Base-by-base conservation (phyloP, 1,284 basidiomycete genomes). In the Moniliella sp. region DNA sequence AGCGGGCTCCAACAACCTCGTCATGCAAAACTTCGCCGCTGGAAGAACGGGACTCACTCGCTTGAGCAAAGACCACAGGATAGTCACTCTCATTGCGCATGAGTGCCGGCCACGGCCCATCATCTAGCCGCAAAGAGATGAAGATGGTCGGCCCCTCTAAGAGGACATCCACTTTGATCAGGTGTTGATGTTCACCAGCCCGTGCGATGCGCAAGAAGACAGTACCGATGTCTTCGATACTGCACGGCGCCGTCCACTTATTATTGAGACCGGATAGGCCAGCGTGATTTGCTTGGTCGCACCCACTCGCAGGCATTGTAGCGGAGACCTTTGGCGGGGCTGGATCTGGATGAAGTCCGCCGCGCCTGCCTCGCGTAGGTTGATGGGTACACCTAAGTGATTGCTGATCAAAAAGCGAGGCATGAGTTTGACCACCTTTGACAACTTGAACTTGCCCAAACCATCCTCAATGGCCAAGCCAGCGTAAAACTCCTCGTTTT, bases 381-480 rank as follows among this genome's bases (percentile, higher is more conserved):
- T 72, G 27, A 99, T 67, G 1, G 74, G 49, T 34, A 73, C 70
- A 3, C 65, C 51, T 19, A 83, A 69, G 42, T 73, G 69, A 64
- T 94, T 99, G 61, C 77, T 78, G 51, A 97, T 64, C 40, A 94
- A 65, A 66, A 88, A 97, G 16, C 88, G 73, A 9, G 91, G 91
- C 4, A 78, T 69, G 25, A 97, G 65, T 1, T 81, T 91, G 50
- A 97, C 76, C 42, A 94, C 78, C 64, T 94, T 94, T 16, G 77
- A 78, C 29, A 97, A 66, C 61, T 94, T 93, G 64, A 94, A 97
- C 68, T 69, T 57, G 26, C 91, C 91, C 15, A 78, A 65, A 3
- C 88, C 88, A 59, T 93, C 86, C 13, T 73, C 70, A 70, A 91
- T 93, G 3, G 83, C 88, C 31, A 99, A 56, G 4, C 91, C 91